Conservation (phyloP, 2,329 filamentous ascomycete species). For the Stagonosporopsis chrysanthemi region DNA sequence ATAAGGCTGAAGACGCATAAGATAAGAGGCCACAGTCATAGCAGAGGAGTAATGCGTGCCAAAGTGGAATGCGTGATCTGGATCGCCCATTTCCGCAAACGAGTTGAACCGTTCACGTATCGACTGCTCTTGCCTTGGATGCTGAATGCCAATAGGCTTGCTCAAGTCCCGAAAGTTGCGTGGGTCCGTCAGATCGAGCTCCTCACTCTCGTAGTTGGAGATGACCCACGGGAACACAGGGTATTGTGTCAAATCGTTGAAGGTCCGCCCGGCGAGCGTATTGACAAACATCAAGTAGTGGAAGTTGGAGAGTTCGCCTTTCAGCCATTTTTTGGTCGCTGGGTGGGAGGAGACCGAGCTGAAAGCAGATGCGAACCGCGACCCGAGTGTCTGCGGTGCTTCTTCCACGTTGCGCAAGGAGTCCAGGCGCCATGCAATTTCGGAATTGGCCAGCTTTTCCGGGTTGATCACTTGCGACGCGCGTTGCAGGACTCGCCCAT, state of each 20-base stretch:
- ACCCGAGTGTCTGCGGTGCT: slow-evolving; percentile 73
- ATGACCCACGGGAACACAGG: slow-evolving; percentile 98
- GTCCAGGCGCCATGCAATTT: slow-evolving; percentile 92
- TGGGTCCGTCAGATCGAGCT: slow-evolving; percentile 85
- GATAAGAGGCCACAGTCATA: slow-evolving; percentile 97
- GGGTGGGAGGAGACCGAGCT: slow-evolving; percentile 82
- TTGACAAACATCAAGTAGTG: slow-evolving; percentile 99
- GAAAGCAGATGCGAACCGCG: slow-evolving; percentile 92
- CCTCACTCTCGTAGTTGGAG: slow-evolving; percentile 93
- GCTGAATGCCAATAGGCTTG: slow-evolving; percentile 96
- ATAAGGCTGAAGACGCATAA: slow-evolving; percentile 94
- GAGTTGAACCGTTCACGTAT: slow-evolving; percentile 86
- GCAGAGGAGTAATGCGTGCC: slow-evolving; percentile 98
- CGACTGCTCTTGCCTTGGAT: slow-evolving; percentile 74
- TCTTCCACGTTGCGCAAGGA: slow-evolving; percentile 75
- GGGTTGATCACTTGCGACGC: slow-evolving; percentile 80
- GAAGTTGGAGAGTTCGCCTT: slow-evolving; percentile 96
- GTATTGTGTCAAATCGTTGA: slow-evolving; percentile 98
- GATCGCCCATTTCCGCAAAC: slow-evolving; percentile 88
- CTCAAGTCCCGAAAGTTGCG: slow-evolving; percentile 88
- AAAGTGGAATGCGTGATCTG: slow-evolving; percentile 85
- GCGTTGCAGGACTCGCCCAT: slow-evolving; percentile 75
- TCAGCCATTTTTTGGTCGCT: slow-evolving; percentile 87
- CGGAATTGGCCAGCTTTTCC: slow-evolving; percentile 74
- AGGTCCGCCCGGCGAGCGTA: slow-evolving; percentile 94